These are phyloP conservation scores for Ustilago hordei DNA, from an alignment of 1,284 basidiomycete genomes.

Conservation along the genomic window DNA sequence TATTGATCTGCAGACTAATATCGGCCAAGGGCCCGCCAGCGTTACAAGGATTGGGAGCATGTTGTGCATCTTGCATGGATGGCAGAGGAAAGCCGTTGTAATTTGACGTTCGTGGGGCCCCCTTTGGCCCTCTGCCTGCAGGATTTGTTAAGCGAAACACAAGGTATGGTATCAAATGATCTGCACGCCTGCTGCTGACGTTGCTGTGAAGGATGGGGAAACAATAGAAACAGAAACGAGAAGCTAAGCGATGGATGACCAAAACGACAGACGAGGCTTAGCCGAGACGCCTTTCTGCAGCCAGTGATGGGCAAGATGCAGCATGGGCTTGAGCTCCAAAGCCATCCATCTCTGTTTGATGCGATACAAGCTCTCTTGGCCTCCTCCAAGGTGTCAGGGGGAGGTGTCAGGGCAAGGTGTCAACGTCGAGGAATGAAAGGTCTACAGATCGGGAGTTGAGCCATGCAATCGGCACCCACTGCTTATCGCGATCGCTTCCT, in stretches of 20 bases:
- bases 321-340: too few species aligned
- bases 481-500: background rate
- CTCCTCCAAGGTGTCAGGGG: too few species aligned
- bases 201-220: background rate
- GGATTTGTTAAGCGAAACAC: background rate
- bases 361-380: too few species aligned
- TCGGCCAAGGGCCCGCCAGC: too few species aligned
- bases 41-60: too few species aligned
- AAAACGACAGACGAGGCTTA: background rate
- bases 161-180: background rate
- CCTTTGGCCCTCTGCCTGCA: background rate
- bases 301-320: background rate
- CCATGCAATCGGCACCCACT: background rate
- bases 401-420: too few species aligned
- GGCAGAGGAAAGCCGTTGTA: background rate
- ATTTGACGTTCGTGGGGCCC: background rate
- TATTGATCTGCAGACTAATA: too few species aligned
- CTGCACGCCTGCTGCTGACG: background rate
- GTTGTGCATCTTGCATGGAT: constrained; percentile 6
- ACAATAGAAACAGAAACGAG: background rate
- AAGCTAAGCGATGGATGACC: background rate
- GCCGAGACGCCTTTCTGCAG: constrained; percentile 6
- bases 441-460: background rate
- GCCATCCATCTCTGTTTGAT: too few species aligned
- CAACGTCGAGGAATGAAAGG: background rate